phyloP scores from a whole-genome alignment of 495 filamentous ascomycete species.

The Melanomma pulvis-pyrius region DNA sequence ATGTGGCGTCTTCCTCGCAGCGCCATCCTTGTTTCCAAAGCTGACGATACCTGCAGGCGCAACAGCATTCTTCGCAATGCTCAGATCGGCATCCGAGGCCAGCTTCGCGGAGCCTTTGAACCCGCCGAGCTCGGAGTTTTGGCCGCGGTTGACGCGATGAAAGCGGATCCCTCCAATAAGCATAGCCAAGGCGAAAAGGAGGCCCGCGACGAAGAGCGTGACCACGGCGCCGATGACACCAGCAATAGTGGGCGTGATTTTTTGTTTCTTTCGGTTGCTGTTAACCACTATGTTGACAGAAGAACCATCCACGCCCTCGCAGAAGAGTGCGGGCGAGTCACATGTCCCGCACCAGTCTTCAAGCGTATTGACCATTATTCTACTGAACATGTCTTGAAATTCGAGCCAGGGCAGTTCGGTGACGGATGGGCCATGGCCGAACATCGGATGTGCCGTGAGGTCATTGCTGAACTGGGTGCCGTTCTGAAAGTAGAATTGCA shows the following conservation, averaged over 20 bases:
- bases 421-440: conserved; percentile 53
- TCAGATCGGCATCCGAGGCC: conserved; percentile 44
- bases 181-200: conserved; percentile 41
- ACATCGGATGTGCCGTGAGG: conserved; percentile 65
- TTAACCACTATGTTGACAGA: not conserved
- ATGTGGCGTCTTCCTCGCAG: conserved; percentile 24
- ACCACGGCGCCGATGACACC: conserved; percentile 47
- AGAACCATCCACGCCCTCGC: conserved; percentile 48
- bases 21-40: conserved; percentile 19
- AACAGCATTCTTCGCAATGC: conserved; percentile 35
- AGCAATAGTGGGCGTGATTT: conserved; percentile 36
- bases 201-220: conserved; percentile 37
- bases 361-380: conserved; percentile 59
- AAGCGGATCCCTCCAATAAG: conserved; percentile 47
- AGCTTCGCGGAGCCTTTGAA: conserved; percentile 46
- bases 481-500: conserved; percentile 81
- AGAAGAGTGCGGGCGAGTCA: conserved; percentile 60
- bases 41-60: conserved; percentile 33
- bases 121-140: conserved; percentile 35
- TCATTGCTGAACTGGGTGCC: conserved; percentile 54
- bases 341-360: conserved; percentile 71
- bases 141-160: conserved; percentile 29
- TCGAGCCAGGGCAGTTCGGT: conserved; percentile 62
- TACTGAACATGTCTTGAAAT: conserved; percentile 63
- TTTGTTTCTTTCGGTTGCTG: not conserved